Percentiles rank a stretch among this genome's conserved stretches.
Evolutionary conservation across 78 protist genomes (phyloP).

Genomic region (Chrysochromulina parva): DNA sequence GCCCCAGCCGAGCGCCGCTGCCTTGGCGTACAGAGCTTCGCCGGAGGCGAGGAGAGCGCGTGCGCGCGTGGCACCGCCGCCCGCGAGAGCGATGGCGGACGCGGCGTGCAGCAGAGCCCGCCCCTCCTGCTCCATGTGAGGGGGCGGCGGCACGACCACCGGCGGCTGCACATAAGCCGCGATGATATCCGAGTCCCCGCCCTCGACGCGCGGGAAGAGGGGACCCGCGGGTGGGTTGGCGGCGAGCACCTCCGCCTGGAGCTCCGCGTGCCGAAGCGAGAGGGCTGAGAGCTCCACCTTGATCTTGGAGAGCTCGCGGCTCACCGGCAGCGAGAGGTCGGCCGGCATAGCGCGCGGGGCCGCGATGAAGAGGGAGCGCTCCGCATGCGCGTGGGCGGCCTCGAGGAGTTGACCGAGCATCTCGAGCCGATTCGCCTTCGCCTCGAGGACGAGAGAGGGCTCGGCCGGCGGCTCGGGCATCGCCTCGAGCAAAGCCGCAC

Average conservation of each 20-base stretch:
- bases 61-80: neutral
- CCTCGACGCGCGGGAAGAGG: neutral
- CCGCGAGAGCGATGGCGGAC: neutral
- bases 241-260: neutral
- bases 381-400: neutral
- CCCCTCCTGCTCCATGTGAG: neutral
- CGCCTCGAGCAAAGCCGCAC: neutral
- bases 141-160: neutral
- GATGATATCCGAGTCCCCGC: neutral
- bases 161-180: neutral
- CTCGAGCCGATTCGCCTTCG: neutral
- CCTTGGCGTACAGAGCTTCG: neutral
- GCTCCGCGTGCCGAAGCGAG: neutral
- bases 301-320: neutral
- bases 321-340: neutral
- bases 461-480: neutral
- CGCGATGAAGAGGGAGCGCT: neutral
- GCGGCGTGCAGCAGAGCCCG: neutral
- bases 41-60: neutral
- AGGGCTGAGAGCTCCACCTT: neutral
- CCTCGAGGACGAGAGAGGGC: neutral
- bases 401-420: neutral
- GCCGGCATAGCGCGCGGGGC: neutral
- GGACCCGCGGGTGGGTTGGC: neutral
- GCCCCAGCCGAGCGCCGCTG: neutral